A percentile compares a stretch with the other conserved stretches of the same genome.
Evolutionary conservation across 176 grass and related monocot species (phyloP).

Genomic region (Cenchrus purpureus): DNA sequence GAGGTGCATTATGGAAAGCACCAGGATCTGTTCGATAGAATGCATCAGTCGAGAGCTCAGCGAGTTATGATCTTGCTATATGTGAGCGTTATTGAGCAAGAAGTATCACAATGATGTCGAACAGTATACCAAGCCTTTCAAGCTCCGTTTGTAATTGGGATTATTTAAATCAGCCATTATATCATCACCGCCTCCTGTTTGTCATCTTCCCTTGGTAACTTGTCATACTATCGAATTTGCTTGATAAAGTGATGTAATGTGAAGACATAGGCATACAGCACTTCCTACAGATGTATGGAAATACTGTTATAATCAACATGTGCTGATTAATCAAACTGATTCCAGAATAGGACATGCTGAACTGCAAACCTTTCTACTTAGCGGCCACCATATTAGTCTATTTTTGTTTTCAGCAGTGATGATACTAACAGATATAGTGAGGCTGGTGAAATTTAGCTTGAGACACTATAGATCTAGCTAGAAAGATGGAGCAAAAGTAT

Average conservation of each 20-base stretch:
- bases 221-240: background rate
- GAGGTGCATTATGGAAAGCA: conserved; percentile 18
- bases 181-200: background rate
- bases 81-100: background rate
- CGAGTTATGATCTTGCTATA: background rate
- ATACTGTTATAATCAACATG: background rate
- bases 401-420: background rate
- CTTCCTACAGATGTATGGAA: background rate
- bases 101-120: conserved; percentile 17
- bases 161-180: background rate
- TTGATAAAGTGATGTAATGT: background rate
- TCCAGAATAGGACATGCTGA: background rate
- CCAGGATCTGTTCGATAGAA: conserved; percentile 14
- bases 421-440: background rate
- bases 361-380: conserved; percentile 10
- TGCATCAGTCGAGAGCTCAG: background rate
- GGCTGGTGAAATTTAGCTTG: conserved; percentile 1
- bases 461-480: background rate
- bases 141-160: background rate
- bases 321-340: background rate
- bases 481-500: background rate
- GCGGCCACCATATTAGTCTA: background rate
- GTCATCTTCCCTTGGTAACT: background rate
- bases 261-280: background rate
- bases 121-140: background rate